Percentiles rank a stretch among this genome's conserved stretches.
phyloP scores from a whole-genome alignment of 345 rosid species.

The Salix dunnii region DNA sequence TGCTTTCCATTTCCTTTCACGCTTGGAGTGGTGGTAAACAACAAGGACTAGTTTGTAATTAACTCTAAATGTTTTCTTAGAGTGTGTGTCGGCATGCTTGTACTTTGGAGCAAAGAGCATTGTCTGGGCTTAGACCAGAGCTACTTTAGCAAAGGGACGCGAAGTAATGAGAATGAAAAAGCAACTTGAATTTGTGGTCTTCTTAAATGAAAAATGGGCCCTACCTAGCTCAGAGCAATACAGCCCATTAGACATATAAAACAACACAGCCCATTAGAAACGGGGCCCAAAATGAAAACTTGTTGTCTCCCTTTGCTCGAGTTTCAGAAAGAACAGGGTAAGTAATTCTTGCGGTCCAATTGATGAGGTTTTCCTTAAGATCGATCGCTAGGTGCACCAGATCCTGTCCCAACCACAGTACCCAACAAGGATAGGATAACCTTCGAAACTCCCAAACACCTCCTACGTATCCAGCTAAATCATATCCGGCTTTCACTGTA shows the following conservation, averaged over 20 bases:
- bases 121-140: background rate
- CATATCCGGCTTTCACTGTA: too few species aligned
- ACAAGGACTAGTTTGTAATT: background rate
- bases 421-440: background rate
- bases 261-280: too few species aligned
- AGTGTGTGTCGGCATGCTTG: background rate
- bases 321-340: background rate
- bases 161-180: background rate
- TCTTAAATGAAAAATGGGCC: background rate
- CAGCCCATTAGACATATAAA: background rate
- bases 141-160: background rate
- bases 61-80: background rate
- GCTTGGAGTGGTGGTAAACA: background rate
- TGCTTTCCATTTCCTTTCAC: too few species aligned
- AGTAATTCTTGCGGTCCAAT: background rate
- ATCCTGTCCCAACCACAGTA: conserved; percentile 6
- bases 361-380: background rate
- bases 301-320: background rate
- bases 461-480: too few species aligned
- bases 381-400: conserved; percentile 4
- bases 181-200: background rate
- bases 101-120: background rate
- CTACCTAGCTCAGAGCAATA: background rate
- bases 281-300: too few species aligned
- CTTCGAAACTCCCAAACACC: too few species aligned